Evolutionary conservation across 2,329 filamentous ascomycete genomes (phyloP), one percentile per base, ranked within the genome.

Genomic region (Colletotrichum navitas): DNA sequence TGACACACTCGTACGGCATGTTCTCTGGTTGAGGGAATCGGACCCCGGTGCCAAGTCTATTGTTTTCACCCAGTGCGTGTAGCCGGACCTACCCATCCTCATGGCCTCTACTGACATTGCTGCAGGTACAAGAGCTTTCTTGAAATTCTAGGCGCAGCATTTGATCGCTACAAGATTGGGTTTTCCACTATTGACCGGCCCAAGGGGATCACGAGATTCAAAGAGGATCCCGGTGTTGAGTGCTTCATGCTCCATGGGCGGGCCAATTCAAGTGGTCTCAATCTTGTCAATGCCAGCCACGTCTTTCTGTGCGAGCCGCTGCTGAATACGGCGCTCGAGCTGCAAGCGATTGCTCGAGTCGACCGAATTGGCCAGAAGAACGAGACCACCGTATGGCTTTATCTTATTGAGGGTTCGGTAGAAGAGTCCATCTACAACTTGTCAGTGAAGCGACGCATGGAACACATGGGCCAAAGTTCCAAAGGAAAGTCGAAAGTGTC

Each of bases 251-350:
- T 99, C 18, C 94, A 98, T 78, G 95, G 95, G 7, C 93, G 94
- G 74, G 93, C 94, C 0, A 94, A 97, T 79, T 92, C 94, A 0
- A 95, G 93, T 1, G 96, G 96, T 0, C 85, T 99, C 39, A 98
- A 97, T 73, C 88, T 99, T 0, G 92, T 97, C 74, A 95, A 97
- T 76, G 96, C 95, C 5, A 97, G 91, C 59, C 94, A 98, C 78
- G 94, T 98, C 1, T 97, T 98, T 78, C 87, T 99, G 5, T 97
- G 94, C 79, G 96, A 99, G 79, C 96, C 96, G 2, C 85, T 98
- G 4, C 90, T 98, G 76, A 97, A 98, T 78, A 95, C 95, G 0
- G 94, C 95, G 0, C 90, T 99, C 21, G 96, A 98, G 81, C 86
- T 98, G 12, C 96, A 99, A 80, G 95, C 95, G 18, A 97, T 98